These are phyloP conservation scores for Hypoxylon sp. DNA, from an alignment of 2,329 filamentous ascomycete species.

Conservation along the genomic window DNA sequence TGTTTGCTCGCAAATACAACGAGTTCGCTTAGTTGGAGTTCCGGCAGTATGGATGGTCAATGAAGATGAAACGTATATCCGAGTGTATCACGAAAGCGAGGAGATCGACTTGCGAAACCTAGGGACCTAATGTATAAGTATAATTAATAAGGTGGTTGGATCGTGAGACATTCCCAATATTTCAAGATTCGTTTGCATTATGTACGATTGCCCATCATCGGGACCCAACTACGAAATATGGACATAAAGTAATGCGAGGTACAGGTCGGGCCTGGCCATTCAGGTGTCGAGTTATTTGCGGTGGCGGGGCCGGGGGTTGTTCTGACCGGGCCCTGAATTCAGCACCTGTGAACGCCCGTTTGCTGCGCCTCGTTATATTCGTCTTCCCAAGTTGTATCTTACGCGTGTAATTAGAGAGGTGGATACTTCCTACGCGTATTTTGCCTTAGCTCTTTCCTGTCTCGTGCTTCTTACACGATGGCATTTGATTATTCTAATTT, in stretches of 20 bases:
- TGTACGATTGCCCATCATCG: slow-evolving; percentile 19
- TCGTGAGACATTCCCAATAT: slow-evolving; percentile 8
- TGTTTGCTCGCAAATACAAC: slow-evolving; percentile 17
- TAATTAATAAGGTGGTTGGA: slow-evolving; percentile 37
- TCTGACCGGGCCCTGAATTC: slow-evolving; percentile 19
- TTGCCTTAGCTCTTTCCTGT: slow-evolving; percentile 18
- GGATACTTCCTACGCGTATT: slow-evolving; percentile 19
- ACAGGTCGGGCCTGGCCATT: slow-evolving; percentile 22
- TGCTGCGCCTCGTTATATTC: slow-evolving; percentile 40
- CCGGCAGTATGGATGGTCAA: slow-evolving; percentile 11
- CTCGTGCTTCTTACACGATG: slow-evolving; percentile 11
- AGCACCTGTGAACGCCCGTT: neutral
- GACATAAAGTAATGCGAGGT: slow-evolving; percentile 15
- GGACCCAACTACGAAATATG: slow-evolving; percentile 22
- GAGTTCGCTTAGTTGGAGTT: slow-evolving; percentile 14
- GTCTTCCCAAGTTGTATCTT: slow-evolving; percentile 19
- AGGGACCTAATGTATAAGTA: neutral
- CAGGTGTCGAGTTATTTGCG: slow-evolving; percentile 41
- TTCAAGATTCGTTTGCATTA: slow-evolving; percentile 9
- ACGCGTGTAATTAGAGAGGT: slow-evolving; percentile 29
- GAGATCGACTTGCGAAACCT: neutral
- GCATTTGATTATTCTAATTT: slow-evolving; percentile 16
- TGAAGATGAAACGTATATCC: slow-evolving; percentile 23
- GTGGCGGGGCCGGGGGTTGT: slow-evolving; percentile 37
- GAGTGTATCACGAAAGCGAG: neutral